These are phyloP conservation scores for Yamadazyma taylorii DNA, from an alignment of 1,139 yeast genomes.

Conservation along the genomic window DNA sequence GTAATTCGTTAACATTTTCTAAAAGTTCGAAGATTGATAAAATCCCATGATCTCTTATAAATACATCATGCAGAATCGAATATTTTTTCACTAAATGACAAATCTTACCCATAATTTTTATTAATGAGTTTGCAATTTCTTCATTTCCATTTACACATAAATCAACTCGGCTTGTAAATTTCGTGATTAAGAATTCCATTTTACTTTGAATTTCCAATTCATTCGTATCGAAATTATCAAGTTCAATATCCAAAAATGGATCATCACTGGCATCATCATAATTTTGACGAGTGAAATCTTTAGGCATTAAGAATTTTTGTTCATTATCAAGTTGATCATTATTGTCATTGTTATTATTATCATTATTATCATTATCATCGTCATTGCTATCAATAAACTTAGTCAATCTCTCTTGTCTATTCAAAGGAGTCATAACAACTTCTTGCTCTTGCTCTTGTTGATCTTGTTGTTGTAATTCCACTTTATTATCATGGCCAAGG, in stretches of 20 bases:
- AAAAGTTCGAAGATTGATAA: constrained; percentile 49
- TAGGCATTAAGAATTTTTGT: not conserved
- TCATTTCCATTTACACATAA: constrained; percentile 32
- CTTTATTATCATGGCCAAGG: not conserved
- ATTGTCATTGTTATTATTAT: constrained; percentile 8
- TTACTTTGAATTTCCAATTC: constrained; percentile 45
- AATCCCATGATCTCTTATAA: constrained; percentile 52
- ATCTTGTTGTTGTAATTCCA: no score
- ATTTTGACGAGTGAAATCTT: not conserved
- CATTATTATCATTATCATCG: constrained; percentile 11
- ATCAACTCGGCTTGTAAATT: constrained; percentile 36
- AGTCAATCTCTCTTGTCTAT: constrained; percentile 29
- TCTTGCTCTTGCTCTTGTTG: no score
- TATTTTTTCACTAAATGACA: constrained; percentile 43
- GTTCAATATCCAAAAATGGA: constrained; percentile 41
- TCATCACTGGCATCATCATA: constrained; percentile 28
- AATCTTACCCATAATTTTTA: constrained; percentile 43
- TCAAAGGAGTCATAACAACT: constrained; percentile 9
- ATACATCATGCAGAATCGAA: constrained; percentile 40
- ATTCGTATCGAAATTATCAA: constrained; percentile 43
- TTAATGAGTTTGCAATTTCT: constrained; percentile 29
- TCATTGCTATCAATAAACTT: constrained; percentile 32
- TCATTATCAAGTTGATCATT: not conserved
- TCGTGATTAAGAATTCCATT: constrained; percentile 40
- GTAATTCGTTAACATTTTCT: constrained; percentile 37